These are phyloP conservation scores for Sporisorium reilianum DNA, from an alignment of 1,284 basidiomycete species.

Conservation along the genomic window DNA sequence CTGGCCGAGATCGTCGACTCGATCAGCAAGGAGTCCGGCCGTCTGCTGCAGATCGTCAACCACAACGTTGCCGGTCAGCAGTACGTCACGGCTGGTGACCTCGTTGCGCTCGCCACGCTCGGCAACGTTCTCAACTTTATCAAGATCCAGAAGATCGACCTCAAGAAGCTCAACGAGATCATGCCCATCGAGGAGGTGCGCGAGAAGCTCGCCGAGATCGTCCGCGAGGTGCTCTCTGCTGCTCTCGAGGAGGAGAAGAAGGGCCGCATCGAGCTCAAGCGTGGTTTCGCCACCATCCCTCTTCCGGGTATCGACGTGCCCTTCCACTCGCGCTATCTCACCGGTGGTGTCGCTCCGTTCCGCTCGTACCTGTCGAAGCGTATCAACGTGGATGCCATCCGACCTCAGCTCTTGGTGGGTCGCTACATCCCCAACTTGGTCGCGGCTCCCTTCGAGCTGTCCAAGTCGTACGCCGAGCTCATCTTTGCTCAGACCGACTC, in stretches of 20 bases:
- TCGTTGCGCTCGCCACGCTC: slow-evolving; percentile 89
- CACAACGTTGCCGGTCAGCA: slow-evolving; percentile 89
- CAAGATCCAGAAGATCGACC: slow-evolving; percentile 96
- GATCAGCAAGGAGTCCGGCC: slow-evolving; percentile 74
- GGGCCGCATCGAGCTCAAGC: slow-evolving; percentile 93
- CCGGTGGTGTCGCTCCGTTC: slow-evolving; percentile 97
- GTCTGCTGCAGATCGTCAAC: slow-evolving; percentile 85
- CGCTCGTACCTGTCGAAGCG: slow-evolving; percentile 95
- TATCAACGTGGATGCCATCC: slow-evolving; percentile 79
- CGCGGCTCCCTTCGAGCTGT: slow-evolving; percentile 91
- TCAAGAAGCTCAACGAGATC: slow-evolving; percentile 86
- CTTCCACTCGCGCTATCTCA: slow-evolving; percentile 96
- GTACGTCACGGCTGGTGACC: slow-evolving; percentile 91
- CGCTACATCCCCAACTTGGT: slow-evolving; percentile 95
- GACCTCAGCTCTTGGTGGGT: slow-evolving; percentile 80
- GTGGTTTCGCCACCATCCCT: slow-evolving; percentile 79
- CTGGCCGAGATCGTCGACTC: slow-evolving; percentile 92
- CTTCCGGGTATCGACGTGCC: slow-evolving; percentile 95
- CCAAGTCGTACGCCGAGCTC: slow-evolving; percentile 89
- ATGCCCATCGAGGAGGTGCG: slow-evolving; percentile 88
- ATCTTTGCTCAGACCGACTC: slow-evolving; percentile 76
- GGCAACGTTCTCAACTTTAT: slow-evolving; percentile 96
- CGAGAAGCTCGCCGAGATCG: slow-evolving; percentile 90
- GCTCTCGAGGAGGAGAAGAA: slow-evolving; percentile 82
- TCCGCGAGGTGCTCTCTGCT: slow-evolving; percentile 82